phyloP scores from a whole-genome alignment of 176 grass and related monocot genomes.

The Miscanthus lutarioriparius region DNA sequence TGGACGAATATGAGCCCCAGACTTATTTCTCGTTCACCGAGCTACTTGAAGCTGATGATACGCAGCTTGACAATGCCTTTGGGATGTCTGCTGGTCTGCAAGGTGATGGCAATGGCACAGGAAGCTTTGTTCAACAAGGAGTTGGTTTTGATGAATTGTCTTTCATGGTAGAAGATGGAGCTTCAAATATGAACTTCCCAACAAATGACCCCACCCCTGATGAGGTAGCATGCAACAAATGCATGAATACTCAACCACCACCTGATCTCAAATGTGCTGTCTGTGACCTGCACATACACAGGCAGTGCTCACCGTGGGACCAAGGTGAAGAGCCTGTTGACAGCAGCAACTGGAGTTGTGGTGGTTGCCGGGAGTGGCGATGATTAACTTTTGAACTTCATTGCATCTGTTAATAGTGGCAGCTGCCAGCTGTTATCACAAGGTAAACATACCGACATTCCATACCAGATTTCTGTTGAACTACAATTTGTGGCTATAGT shows the following conservation, averaged over 20 bases:
- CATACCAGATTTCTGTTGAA: background rate
- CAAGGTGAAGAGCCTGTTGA: slow-evolving; percentile 32
- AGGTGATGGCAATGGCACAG: slow-evolving; percentile 24
- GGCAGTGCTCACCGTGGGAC: slow-evolving; percentile 65
- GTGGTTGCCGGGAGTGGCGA: slow-evolving; percentile 60
- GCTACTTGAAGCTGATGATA: slow-evolving; percentile 69
- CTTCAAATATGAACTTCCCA: slow-evolving; percentile 32
- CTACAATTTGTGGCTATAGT: slow-evolving; percentile 10
- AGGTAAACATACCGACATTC: slow-evolving; percentile 19
- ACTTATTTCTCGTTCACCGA: slow-evolving; percentile 83
- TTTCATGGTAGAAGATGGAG: slow-evolving; percentile 36
- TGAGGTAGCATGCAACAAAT: slow-evolving; percentile 48
- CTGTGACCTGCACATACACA: slow-evolving; percentile 62
- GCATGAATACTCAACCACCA: slow-evolving; percentile 51
- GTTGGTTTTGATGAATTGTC: slow-evolving; percentile 42
- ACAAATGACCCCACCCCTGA: slow-evolving; percentile 13
- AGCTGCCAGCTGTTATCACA: slow-evolving; percentile 17
- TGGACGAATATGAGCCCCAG: slow-evolving; percentile 59
- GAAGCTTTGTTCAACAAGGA: slow-evolving; percentile 41
- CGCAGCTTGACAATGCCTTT: slow-evolving; percentile 51
- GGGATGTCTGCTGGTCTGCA: slow-evolving; percentile 35
- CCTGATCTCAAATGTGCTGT: slow-evolving; percentile 57
- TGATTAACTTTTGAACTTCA: slow-evolving; percentile 28
- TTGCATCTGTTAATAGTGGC: slow-evolving; percentile 4
- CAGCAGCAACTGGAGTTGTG: slow-evolving; percentile 60